These are phyloP conservation scores for Pseudopediastrum boryanum DNA, from an alignment of 139 green algal genomes.

Conservation along the genomic window DNA sequence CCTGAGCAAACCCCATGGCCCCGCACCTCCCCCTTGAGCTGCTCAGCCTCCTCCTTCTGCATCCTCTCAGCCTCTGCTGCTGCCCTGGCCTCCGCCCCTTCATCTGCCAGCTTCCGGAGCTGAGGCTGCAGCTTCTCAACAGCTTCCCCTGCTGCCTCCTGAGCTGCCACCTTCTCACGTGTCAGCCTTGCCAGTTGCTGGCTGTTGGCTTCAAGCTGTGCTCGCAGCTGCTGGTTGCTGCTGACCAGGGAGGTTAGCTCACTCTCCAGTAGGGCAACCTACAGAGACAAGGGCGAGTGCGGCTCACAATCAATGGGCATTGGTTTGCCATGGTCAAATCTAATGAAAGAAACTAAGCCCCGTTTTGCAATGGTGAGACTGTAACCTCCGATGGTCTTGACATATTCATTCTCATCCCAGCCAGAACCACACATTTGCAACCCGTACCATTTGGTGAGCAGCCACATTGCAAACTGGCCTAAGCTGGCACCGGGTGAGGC, in stretches of 20 bases:
- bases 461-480: neutral
- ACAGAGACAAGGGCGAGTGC: neutral
- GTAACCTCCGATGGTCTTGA: too few relatives aligned
- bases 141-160: conserved; percentile 7
- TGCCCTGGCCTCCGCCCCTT: too few relatives aligned
- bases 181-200: neutral
- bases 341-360: too few relatives aligned
- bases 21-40: too few relatives aligned
- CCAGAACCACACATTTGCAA: too few relatives aligned
- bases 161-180: conserved; percentile 10
- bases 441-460: neutral
- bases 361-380: too few relatives aligned
- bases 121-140: neutral
- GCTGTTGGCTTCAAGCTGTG: conserved; percentile 7
- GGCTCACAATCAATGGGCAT: too few relatives aligned
- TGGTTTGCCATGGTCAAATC: too few relatives aligned
- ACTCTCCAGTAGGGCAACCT: conserved; percentile 14
- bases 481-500: neutral
- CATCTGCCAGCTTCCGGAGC: conserved; percentile 29
- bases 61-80: too few relatives aligned
- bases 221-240: conserved; percentile 33
- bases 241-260: conserved; percentile 13
- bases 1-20: too few relatives aligned
- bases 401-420: too few relatives aligned
- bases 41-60: too few relatives aligned